Evolutionary conservation across 2,329 filamentous ascomycete genomes (phyloP).

Genomic region (Aspergillus glaucus): DNA sequence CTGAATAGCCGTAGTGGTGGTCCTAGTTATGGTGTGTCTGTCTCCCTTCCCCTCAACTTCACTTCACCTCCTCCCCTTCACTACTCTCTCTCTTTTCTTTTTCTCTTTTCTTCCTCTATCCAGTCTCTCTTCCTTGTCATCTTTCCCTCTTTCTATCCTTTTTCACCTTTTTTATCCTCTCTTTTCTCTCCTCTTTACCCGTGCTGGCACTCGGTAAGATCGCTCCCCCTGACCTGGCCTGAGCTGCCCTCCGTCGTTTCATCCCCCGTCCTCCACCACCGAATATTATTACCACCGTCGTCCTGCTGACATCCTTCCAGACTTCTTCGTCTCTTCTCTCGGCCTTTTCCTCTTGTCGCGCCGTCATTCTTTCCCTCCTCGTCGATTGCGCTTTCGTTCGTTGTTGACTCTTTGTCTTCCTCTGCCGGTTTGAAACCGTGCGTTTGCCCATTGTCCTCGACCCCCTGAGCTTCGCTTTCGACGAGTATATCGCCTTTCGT

Average conservation of each 20-base stretch:
- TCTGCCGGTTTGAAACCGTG: slow-evolving; percentile 21
- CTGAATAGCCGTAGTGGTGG: neutral
- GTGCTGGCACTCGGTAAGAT: neutral
- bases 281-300: neutral
- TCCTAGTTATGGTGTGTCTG: neutral
- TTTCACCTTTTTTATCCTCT: slow-evolving; percentile 1
- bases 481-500: slow-evolving; percentile 11
- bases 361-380: slow-evolving; percentile 1
- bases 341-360: neutral
- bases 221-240: neutral
- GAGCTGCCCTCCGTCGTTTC: slow-evolving; percentile 1
- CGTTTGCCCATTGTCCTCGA: slow-evolving; percentile 9
- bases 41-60: neutral
- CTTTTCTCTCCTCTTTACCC: neutral
- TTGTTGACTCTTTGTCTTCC: slow-evolving; percentile 4
- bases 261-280: neutral
- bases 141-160: slow-evolving; percentile 1
- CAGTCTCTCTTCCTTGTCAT: slow-evolving; percentile 1
- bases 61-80: neutral
- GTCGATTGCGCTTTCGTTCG: neutral
- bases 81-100: neutral
- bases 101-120: slow-evolving; percentile 1
- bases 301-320: neutral
- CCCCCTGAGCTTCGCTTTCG: slow-evolving; percentile 7
- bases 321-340: neutral